Conservation (phyloP, 2,329 filamentous ascomycete species). For the Fusarium secorum region DNA sequence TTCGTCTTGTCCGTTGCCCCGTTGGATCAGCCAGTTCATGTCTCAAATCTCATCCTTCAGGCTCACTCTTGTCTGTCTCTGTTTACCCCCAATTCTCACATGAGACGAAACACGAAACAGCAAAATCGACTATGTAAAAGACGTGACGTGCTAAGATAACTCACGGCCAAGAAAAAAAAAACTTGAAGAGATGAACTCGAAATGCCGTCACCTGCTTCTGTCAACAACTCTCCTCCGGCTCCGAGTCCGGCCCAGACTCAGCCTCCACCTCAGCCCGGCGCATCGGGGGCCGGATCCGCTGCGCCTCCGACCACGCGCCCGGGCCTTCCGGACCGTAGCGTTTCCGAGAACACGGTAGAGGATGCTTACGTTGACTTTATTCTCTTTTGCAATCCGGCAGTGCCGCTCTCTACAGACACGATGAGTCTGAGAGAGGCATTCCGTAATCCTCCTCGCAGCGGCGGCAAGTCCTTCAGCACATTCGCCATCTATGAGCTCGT, state of each 20-base stretch:
- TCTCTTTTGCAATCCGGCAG: constrained; percentile 87
- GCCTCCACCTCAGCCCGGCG: constrained; percentile 26
- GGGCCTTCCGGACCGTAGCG: constrained; percentile 69
- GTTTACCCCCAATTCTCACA: constrained; percentile 8
- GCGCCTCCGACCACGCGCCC: constrained; percentile 32
- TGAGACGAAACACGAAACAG: constrained; percentile 25
- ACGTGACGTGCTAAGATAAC: neutral
- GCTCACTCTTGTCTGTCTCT: constrained; percentile 7
- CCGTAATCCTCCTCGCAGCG: constrained; percentile 81
- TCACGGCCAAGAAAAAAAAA: neutral
- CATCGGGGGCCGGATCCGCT: constrained; percentile 30
- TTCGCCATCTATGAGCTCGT: constrained; percentile 82
- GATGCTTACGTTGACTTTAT: constrained; percentile 87
- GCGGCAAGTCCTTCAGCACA: constrained; percentile 84
- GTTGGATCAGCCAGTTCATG: constrained; percentile 19
- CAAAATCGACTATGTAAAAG: constrained; percentile 23
- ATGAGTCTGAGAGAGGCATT: constrained; percentile 77
- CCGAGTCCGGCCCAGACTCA: constrained; percentile 18
- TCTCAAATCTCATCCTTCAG: constrained; percentile 22
- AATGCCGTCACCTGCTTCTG: constrained; percentile 33
- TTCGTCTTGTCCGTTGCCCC: too few species aligned
- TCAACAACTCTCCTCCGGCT: constrained; percentile 15
- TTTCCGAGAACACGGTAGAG: constrained; percentile 76
- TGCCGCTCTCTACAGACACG: constrained; percentile 72
- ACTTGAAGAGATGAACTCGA: constrained; percentile 35